Evolutionary conservation across 352 stramenopile species (phyloP).

Genomic region (Globisporangium alternatum): DNA sequence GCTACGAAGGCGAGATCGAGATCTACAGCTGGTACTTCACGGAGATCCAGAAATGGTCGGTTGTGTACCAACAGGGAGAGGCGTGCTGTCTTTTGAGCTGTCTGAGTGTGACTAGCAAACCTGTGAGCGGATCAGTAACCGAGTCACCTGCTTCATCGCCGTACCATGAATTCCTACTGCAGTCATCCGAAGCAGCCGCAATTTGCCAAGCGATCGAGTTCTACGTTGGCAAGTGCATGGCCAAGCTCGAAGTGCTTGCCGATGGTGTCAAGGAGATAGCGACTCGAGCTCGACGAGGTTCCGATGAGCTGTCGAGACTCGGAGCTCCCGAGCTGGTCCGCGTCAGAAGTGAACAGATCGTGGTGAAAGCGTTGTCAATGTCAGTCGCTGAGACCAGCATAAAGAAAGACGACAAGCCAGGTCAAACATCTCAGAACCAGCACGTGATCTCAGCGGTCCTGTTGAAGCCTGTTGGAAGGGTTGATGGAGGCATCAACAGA

Average conservation of each 20-base stretch:
- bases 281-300: constrained; percentile 9
- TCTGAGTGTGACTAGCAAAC: constrained; percentile 14
- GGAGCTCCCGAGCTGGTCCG: constrained; percentile 4
- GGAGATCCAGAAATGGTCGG: constrained; percentile 74
- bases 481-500: background rate
- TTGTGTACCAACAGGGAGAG: constrained; percentile 49
- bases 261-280: constrained; percentile 25
- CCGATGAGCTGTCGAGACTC: constrained; percentile 1
- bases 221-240: constrained; percentile 77
- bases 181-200: constrained; percentile 41
- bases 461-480: constrained; percentile 3
- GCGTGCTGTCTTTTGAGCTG: constrained; percentile 65
- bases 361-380: constrained; percentile 2
- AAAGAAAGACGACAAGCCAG: background rate
- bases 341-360: constrained; percentile 12
- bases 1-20: constrained; percentile 38
- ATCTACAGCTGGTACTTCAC: constrained; percentile 79
- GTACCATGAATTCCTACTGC: constrained; percentile 56
- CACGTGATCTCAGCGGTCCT: constrained; percentile 5
- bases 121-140: background rate
- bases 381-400: background rate
- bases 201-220: constrained; percentile 78
- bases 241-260: constrained; percentile 61
- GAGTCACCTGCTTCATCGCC: background rate
- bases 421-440: background rate